Conservation (phyloP, 306 rosid species). For the Begonia masoniana region DNA sequence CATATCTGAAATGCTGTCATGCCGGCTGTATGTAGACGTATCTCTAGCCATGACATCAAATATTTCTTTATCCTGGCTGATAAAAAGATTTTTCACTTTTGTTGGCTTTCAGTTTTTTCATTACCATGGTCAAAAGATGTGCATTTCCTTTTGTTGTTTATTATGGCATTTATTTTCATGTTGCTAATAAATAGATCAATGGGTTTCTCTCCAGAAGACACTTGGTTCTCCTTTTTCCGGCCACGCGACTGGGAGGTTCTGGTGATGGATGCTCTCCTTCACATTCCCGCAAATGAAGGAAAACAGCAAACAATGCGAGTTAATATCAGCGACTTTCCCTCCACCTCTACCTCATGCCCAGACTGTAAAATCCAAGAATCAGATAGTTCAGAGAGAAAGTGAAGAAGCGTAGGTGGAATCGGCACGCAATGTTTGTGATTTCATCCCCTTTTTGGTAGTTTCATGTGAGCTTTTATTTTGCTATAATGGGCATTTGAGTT, state of each 20-base stretch:
- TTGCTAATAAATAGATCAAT: background rate
- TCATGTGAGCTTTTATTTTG: no score
- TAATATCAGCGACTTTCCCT: conserved; percentile 31
- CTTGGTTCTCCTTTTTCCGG: conserved; percentile 58
- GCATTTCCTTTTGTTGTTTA: background rate
- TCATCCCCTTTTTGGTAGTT: no score
- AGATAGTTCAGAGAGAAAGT: conserved; percentile 29
- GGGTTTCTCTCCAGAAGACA: conserved; percentile 37
- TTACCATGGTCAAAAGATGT: no score
- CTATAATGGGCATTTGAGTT: no score
- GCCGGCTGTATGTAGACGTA: no score
- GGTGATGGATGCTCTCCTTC: conserved; percentile 82
- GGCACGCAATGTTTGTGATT: no score
- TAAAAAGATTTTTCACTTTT: no score
- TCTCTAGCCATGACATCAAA: no score
- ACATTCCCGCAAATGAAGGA: conserved; percentile 73
- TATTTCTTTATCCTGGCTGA: no score
- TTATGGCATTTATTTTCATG: background rate
- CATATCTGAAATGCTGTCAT: no score
- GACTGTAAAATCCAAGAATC: conserved; percentile 21
- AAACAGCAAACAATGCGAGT: conserved; percentile 51
- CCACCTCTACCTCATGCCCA: conserved; percentile 34
- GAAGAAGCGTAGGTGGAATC: conserved; percentile 1
- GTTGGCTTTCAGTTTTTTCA: no score
- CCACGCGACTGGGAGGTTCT: conserved; percentile 82